These are phyloP conservation scores for Nicotiana obtusifolia DNA, from an alignment of 257 asterid species.

Conservation along the genomic window DNA sequence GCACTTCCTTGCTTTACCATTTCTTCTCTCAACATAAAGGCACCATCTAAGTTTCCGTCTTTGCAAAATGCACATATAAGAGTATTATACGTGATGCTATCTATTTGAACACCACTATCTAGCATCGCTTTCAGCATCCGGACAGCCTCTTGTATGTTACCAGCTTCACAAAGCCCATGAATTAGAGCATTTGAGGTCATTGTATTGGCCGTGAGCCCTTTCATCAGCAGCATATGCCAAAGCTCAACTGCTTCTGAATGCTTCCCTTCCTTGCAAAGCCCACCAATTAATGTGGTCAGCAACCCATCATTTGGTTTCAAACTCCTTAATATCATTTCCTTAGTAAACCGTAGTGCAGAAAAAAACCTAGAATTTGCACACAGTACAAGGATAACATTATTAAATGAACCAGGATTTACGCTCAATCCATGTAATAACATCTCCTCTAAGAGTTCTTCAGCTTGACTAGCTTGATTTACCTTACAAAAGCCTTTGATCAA, in stretches of 20 bases:
- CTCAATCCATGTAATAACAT: conserved; percentile 47
- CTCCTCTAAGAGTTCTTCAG: conserved; percentile 45
- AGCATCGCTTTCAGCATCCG: conserved; percentile 45
- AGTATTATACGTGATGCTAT: conserved; percentile 60
- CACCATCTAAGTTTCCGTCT: conserved; percentile 48
- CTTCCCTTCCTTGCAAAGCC: conserved; percentile 59
- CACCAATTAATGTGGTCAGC: conserved; percentile 61
- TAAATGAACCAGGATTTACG: conserved; percentile 44
- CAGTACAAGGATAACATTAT: conserved; percentile 40
- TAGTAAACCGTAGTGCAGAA: conserved; percentile 44
- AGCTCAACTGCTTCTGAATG: conserved; percentile 66
- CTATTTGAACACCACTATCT: conserved; percentile 36
- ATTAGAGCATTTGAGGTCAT: conserved; percentile 75
- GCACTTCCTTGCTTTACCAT: conserved; percentile 52
- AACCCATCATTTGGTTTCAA: conserved; percentile 52
- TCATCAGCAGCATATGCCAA: conserved; percentile 42
- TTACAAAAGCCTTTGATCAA: conserved; percentile 59
- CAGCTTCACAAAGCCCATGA: conserved; percentile 59
- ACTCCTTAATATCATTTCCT: conserved; percentile 50
- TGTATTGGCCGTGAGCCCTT: conserved; percentile 50
- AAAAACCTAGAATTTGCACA: conserved; percentile 40
- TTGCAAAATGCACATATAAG: conserved; percentile 66
- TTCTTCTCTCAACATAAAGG: conserved; percentile 57
- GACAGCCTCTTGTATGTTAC: conserved; percentile 49
- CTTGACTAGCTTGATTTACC: conserved; percentile 52